Evolutionary conservation across 1,284 basidiomycete genomes (phyloP).

Genomic region (Cutaneotrichosporon sp.): DNA sequence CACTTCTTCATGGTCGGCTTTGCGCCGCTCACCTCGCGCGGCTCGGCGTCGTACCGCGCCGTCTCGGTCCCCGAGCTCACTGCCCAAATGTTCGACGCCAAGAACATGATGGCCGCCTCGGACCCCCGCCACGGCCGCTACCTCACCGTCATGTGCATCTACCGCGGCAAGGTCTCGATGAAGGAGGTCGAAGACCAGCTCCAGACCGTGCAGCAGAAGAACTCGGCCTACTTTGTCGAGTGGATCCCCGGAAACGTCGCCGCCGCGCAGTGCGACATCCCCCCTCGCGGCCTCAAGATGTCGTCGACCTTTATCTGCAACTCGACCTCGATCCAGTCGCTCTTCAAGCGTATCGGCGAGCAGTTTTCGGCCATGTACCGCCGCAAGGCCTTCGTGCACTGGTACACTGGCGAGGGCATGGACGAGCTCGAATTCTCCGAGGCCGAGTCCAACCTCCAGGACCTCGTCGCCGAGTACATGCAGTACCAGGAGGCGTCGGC

Average conservation of each 20-base stretch:
- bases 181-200: slow-evolving; percentile 99
- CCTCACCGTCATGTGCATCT: slow-evolving; percentile 82
- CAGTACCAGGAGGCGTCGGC: slow-evolving; percentile 84
- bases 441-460: slow-evolving; percentile 94
- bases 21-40: slow-evolving; percentile 87
- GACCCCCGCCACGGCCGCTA: slow-evolving; percentile 74
- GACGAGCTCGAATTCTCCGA: slow-evolving; percentile 95
- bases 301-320: slow-evolving; percentile 96
- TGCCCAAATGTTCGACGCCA: slow-evolving; percentile 96
- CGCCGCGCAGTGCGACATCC: slow-evolving; percentile 87
- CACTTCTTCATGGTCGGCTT: slow-evolving; percentile 99
- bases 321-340: slow-evolving; percentile 92
- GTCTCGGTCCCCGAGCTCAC: slow-evolving; percentile 94
- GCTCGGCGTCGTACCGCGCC: slow-evolving; percentile 88
- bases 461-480: slow-evolving; percentile 83
- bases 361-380: slow-evolving; percentile 99
- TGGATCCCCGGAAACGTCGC: slow-evolving; percentile 99
- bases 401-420: slow-evolving; percentile 99
- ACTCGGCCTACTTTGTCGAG: slow-evolving; percentile 94
- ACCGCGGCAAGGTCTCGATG: slow-evolving; percentile 98
- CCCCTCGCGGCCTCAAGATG: slow-evolving; percentile 90
- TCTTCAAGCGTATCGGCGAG: slow-evolving; percentile 95
- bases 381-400: slow-evolving; percentile 97
- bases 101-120: slow-evolving; percentile 94
- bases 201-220: slow-evolving; percentile 96